These are phyloP conservation scores for Lactarius quietus DNA, from an alignment of 768 basidiomycete species.

Conservation along the genomic window DNA sequence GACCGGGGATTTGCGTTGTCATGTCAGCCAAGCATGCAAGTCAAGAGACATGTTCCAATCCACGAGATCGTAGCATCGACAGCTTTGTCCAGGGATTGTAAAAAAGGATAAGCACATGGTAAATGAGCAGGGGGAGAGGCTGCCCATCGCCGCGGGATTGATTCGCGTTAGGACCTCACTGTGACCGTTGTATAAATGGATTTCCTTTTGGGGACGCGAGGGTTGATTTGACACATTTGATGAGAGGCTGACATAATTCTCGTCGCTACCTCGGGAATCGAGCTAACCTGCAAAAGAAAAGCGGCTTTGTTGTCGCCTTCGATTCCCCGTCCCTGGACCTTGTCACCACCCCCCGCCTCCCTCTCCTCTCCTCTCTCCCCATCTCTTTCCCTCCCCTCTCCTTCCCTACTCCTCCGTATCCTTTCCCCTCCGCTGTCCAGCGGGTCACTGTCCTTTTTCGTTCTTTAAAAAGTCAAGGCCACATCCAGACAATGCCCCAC, in stretches of 20 bases:
- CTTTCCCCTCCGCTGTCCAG: constrained; percentile 22
- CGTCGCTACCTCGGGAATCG: background rate
- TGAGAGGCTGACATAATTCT: background rate
- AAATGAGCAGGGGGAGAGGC: too few relatives aligned
- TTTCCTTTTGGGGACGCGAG: background rate
- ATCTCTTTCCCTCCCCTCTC: background rate
- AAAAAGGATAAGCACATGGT: background rate
- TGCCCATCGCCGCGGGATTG: background rate
- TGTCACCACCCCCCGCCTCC: background rate
- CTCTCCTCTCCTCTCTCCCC: background rate
- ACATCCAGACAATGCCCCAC: constrained; percentile 5
- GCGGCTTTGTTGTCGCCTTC: background rate
- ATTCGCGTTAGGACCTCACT: background rate
- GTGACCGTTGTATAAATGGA: background rate
- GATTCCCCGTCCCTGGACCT: background rate
- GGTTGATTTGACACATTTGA: too few relatives aligned
- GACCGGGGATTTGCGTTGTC: background rate
- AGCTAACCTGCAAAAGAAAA: background rate
- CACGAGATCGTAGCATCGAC: background rate
- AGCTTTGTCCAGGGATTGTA: background rate
- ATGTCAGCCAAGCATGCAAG: too few relatives aligned
- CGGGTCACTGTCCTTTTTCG: constrained; percentile 26
- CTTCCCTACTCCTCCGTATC: background rate
- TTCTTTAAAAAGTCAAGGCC: background rate
- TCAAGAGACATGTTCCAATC: background rate